phyloP scores from a whole-genome alignment of 2,329 filamentous ascomycete genomes.

The Phyllosticta paracitricarpa region DNA sequence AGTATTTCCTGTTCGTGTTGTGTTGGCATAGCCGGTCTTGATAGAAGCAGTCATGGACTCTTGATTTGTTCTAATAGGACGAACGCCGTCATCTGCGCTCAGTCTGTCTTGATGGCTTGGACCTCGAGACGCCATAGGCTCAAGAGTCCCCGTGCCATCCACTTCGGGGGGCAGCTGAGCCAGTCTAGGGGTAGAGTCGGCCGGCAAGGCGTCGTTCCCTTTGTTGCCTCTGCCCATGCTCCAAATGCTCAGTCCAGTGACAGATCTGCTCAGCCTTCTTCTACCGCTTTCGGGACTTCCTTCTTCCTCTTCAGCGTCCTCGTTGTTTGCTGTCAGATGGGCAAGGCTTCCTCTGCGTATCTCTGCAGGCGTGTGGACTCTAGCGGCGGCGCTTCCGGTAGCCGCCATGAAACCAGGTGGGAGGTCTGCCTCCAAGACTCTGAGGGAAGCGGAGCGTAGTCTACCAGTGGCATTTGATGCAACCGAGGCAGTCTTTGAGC shows the following conservation, averaged over 20 bases:
- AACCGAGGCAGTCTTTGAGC: conserved; percentile 21
- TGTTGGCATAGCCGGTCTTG: neutral
- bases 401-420: conserved; percentile 37
- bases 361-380: conserved; percentile 33
- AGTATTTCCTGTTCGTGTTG: conserved; percentile 11
- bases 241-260: neutral
- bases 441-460: conserved; percentile 27
- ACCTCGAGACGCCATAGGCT: neutral
- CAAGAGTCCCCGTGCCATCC: neutral
- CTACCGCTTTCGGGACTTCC: conserved; percentile 16
- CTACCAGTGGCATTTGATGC: conserved; percentile 17
- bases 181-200: conserved; percentile 1
- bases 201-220: conserved; percentile 12
- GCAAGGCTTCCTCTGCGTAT: conserved; percentile 30
- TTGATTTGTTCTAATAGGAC: neutral
- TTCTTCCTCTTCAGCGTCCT: conserved; percentile 9
- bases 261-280: conserved; percentile 9
- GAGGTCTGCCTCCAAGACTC: conserved; percentile 27
- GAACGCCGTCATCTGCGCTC: neutral
- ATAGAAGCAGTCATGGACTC: neutral
- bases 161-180: neutral
- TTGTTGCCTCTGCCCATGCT: conserved; percentile 2
- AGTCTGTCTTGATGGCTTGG: neutral
- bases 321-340: conserved; percentile 16
- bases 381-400: conserved; percentile 29